These are phyloP conservation scores for Teratosphaeria gauchensis DNA, from an alignment of 2,329 filamentous ascomycete genomes.

Conservation along the genomic window DNA sequence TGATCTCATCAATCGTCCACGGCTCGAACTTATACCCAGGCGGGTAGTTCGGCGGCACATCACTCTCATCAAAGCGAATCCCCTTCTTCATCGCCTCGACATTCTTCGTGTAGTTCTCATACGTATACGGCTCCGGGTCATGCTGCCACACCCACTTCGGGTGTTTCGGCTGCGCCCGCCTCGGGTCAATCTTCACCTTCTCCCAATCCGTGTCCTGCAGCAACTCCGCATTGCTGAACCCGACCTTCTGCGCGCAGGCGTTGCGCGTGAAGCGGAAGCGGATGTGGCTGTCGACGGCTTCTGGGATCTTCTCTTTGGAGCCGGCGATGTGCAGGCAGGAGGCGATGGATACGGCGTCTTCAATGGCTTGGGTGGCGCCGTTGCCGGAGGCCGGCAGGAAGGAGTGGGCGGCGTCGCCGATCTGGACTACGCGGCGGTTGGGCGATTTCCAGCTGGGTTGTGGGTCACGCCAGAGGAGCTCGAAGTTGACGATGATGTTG, in stretches of 20 bases:
- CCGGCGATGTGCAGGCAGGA: constrained; percentile 34
- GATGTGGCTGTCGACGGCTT: constrained; percentile 11
- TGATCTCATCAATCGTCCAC: constrained; percentile 36
- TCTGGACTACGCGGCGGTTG: constrained; percentile 32
- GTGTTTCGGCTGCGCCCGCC: constrained; percentile 34
- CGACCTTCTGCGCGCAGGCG: constrained; percentile 40
- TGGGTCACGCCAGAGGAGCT: constrained; percentile 38
- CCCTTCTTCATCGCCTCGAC: constrained; percentile 34
- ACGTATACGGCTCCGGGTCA: constrained; percentile 37
- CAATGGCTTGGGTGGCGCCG: constrained; percentile 45
- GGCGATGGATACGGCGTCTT: constrained; percentile 41
- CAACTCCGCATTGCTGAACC: constrained; percentile 38
- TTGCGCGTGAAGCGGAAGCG: constrained; percentile 35
- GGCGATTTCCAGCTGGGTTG: constrained; percentile 9
- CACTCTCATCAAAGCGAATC: constrained; percentile 33
- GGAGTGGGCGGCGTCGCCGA: constrained; percentile 46
- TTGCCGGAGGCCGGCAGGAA: constrained; percentile 46
- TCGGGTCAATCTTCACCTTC: constrained; percentile 37
- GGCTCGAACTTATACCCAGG: constrained; percentile 23
- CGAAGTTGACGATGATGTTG: constrained; percentile 41
- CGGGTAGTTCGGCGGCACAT: constrained; percentile 36
- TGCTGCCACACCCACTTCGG: constrained; percentile 39
- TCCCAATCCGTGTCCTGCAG: constrained; percentile 41
- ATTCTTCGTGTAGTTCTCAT: constrained; percentile 34
- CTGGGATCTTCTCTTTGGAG: constrained; percentile 30